A percentile compares a stretch with the other conserved stretches of the same genome.
Conservation (phyloP, 2,329 filamentous ascomycete species). For the Cladorrhinum sp. region DNA sequence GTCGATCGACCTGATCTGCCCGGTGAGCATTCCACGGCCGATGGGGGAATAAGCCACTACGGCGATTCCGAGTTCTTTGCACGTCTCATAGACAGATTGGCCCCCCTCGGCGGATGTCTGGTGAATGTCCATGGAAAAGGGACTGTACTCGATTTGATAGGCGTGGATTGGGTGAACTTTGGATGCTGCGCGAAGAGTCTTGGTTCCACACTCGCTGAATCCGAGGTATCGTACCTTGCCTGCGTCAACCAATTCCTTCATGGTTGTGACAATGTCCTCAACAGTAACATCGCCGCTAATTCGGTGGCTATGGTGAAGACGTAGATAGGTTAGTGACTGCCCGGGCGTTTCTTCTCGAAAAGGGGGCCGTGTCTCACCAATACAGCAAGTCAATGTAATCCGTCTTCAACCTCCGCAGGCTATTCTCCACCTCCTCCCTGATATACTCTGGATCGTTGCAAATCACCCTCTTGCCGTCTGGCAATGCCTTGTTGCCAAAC, state of each 20-base stretch:
- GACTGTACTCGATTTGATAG: slow-evolving; percentile 53
- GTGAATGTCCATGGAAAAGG: slow-evolving; percentile 50
- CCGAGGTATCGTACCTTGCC: slow-evolving; percentile 55
- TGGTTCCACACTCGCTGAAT: slow-evolving; percentile 46
- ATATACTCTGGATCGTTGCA: slow-evolving; percentile 41
- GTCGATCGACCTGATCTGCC: slow-evolving; percentile 36
- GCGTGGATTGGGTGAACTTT: slow-evolving; percentile 48
- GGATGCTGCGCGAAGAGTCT: slow-evolving; percentile 48
- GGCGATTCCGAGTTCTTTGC: slow-evolving; percentile 45
- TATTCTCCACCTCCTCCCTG: slow-evolving; percentile 39
- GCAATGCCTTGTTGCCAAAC: slow-evolving; percentile 38
- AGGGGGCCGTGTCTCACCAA: too few species aligned
- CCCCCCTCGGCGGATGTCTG: slow-evolving; percentile 30
- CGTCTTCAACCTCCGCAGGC: slow-evolving; percentile 39
- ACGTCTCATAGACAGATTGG: slow-evolving; percentile 37
- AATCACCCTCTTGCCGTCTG: slow-evolving; percentile 23
- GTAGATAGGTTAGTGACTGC: not conserved
- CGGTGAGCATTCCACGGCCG: slow-evolving; percentile 43
- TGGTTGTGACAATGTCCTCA: slow-evolving; percentile 47
- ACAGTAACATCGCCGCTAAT: slow-evolving; percentile 42
- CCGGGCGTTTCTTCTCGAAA: too few species aligned
- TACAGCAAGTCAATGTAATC: slow-evolving; percentile 48
- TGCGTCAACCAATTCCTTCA: slow-evolving; percentile 41
- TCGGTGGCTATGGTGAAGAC: slow-evolving; percentile 34
- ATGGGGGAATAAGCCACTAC: slow-evolving; percentile 43